Conservation (phyloP, 352 stramenopile genomes). For the Phytophthora europaea region DNA sequence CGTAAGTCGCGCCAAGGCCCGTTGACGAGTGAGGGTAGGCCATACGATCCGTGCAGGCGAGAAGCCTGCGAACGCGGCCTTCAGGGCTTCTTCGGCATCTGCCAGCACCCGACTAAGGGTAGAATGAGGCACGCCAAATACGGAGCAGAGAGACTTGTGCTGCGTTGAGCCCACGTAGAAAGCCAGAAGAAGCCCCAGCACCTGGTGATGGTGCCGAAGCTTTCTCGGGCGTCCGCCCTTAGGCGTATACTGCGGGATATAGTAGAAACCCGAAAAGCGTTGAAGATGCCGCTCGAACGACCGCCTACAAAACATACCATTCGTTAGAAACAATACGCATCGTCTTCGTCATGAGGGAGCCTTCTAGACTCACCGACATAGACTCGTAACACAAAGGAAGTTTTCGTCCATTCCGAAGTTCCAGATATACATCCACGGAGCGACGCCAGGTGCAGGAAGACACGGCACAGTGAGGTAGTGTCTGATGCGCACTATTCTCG, state of each 20-base stretch:
- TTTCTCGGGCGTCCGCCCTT: conserved; percentile 17
- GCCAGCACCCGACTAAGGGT: conserved; percentile 8
- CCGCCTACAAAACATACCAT: no score
- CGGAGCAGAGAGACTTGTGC: background rate
- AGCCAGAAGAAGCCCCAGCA: conserved; percentile 20
- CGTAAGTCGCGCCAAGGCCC: background rate
- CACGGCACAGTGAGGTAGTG: background rate
- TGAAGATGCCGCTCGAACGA: background rate
- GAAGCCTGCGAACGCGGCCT: background rate
- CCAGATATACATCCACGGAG: background rate
- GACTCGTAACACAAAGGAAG: background rate
- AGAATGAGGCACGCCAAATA: conserved; percentile 13
- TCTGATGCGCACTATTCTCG: background rate
- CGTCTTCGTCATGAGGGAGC: no score
- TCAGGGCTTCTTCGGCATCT: background rate
- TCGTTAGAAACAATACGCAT: no score
- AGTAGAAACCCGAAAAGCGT: background rate
- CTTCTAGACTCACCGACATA: background rate
- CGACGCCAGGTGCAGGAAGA: background rate
- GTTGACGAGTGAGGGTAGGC: conserved; percentile 3
- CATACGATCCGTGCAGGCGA: conserved; percentile 7
- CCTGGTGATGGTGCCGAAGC: conserved; percentile 21
- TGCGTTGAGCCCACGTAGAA: conserved; percentile 30
- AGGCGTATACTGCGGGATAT: background rate
- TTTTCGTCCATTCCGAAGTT: background rate